phyloP scores from a whole-genome alignment of 192 early-diverging fungal species.

The Funneliformis geosporum region DNA sequence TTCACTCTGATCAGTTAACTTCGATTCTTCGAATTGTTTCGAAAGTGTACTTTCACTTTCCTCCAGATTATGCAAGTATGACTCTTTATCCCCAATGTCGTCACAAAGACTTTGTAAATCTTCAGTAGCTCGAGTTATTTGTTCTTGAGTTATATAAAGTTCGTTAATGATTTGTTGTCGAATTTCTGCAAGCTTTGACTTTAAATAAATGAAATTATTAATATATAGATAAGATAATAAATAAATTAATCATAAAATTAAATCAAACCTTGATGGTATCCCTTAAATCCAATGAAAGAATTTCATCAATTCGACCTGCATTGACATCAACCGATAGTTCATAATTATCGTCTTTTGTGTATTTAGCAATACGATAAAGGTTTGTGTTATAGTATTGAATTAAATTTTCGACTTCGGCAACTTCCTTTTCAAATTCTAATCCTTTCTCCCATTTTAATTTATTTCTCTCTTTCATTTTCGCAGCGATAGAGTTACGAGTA shows the following conservation, averaged over 20 bases:
- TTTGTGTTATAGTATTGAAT: slow-evolving; percentile 55
- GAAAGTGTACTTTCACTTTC: slow-evolving; percentile 10
- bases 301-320: slow-evolving; percentile 7
- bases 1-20: not conserved
- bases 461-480: slow-evolving; percentile 58
- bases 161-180: slow-evolving; percentile 16
- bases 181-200: slow-evolving; percentile 2
- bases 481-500: slow-evolving; percentile 51
- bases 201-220: not conserved
- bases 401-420: slow-evolving; percentile 62
- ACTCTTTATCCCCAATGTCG: slow-evolving; percentile 10
- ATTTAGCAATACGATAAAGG: slow-evolving; percentile 13
- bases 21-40: slow-evolving; percentile 10
- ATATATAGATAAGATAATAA: not conserved
- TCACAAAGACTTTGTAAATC: slow-evolving; percentile 4
- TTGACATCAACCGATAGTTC: slow-evolving; percentile 3
- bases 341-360: slow-evolving; percentile 8
- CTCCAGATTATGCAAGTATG: not conserved
- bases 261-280: not conserved
- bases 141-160: slow-evolving; percentile 18
- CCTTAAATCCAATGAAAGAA: slow-evolving; percentile 16
- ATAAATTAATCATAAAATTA: not conserved
- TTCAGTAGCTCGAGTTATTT: not conserved
- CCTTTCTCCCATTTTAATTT: slow-evolving; percentile 67
- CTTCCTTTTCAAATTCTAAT: slow-evolving; percentile 66